Conservation (phyloP, 2,329 filamentous ascomycete genomes). For the Phyllosticta citriasiana region DNA sequence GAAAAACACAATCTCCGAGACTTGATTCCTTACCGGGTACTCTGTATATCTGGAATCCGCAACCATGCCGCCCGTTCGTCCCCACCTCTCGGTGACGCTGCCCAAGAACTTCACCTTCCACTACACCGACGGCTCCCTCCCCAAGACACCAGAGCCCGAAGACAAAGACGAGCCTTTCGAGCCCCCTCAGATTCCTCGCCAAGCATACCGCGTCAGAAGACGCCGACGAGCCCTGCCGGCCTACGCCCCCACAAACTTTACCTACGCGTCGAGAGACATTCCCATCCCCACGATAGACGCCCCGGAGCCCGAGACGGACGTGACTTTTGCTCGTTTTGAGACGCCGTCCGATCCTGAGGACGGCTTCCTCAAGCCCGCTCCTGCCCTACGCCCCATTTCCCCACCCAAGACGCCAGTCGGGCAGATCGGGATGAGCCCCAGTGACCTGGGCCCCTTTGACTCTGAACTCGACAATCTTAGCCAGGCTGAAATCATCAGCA, state of each 20-base stretch:
- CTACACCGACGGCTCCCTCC: constrained; percentile 35
- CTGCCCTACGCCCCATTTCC: constrained; percentile 29
- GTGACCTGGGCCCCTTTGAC: constrained; percentile 19
- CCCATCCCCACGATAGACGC: constrained; percentile 43
- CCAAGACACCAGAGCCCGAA: constrained; percentile 37
- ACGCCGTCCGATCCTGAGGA: constrained; percentile 24
- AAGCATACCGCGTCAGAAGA: constrained; percentile 39
- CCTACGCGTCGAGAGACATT: constrained; percentile 19
- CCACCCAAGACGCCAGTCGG: constrained; percentile 41
- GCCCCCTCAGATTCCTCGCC: constrained; percentile 36
- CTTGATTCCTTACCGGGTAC: constrained; percentile 5
- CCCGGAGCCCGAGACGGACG: constrained; percentile 26
- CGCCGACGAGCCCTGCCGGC: constrained; percentile 29
- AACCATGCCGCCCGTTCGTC: constrained; percentile 32
- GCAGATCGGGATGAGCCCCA: constrained; percentile 25
- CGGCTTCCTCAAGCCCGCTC: constrained; percentile 33
- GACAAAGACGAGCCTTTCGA: constrained; percentile 24
- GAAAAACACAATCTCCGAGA: constrained; percentile 5
- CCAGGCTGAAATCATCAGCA: constrained; percentile 37
- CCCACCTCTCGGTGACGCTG: constrained; percentile 40
- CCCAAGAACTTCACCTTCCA: constrained; percentile 42
- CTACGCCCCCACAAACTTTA: constrained; percentile 15
- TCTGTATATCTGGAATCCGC: constrained; percentile 4
- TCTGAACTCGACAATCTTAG: constrained; percentile 24
- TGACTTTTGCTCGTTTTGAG: constrained; percentile 9